Evolutionary conservation across 371 early-diverging fungal genomes (phyloP).

Genomic region (Zychaea mexicana): DNA sequence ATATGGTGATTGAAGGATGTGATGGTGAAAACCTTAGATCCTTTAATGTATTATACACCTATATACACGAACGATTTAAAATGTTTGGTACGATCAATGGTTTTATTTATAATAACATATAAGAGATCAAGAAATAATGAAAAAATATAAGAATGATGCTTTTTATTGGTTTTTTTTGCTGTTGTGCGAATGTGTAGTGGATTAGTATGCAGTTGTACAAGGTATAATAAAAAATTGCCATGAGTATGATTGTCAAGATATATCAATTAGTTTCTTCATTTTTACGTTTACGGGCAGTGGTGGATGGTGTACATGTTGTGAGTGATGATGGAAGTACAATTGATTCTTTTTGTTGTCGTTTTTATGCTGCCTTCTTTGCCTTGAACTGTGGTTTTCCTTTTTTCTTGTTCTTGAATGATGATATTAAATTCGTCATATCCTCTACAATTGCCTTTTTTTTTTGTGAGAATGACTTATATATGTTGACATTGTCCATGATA

Average conservation of each 20-base stretch:
- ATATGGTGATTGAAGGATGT: not conserved
- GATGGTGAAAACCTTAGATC: not conserved
- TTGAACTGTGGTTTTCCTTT: constrained; percentile 1
- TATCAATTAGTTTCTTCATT: not conserved
- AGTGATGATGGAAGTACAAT: not conserved
- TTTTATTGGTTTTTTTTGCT: not conserved
- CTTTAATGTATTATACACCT: not conserved
- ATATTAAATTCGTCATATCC: not conserved
- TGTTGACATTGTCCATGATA: not conserved
- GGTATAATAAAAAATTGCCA: not conserved
- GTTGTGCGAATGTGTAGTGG: not conserved
- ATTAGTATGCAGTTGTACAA: not conserved
- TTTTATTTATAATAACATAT: not conserved
- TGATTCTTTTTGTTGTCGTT: not conserved
- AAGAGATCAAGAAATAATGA: not conserved
- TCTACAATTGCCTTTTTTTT: not conserved
- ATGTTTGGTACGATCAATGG: not conserved
- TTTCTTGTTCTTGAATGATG: not conserved
- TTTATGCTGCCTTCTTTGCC: not conserved
- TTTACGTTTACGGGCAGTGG: not conserved
- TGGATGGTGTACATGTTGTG: not conserved
- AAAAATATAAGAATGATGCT: not conserved
- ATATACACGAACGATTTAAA: not conserved
- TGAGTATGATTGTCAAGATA: not conserved
- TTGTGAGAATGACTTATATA: not conserved